Evolutionary conservation across 495 filamentous ascomycete genomes (phyloP).

Genomic region (Sordaria brevicollis): DNA sequence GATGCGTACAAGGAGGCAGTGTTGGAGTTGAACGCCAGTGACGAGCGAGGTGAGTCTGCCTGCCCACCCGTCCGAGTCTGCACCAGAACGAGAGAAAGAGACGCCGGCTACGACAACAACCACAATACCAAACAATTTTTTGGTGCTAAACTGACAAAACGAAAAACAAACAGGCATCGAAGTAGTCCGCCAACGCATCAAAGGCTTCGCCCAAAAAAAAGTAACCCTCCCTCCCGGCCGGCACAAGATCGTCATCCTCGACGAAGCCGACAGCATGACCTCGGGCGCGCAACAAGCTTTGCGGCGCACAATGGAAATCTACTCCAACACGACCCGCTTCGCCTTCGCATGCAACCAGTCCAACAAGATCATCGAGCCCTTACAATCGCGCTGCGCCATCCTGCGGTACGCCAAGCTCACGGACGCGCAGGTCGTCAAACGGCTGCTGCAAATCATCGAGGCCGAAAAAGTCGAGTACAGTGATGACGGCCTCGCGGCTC

Average conservation of each 20-base stretch:
- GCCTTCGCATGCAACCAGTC: constrained; percentile 98
- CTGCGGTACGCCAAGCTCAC: constrained; percentile 88
- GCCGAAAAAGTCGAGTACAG: constrained; percentile 79
- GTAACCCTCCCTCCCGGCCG: constrained; percentile 84
- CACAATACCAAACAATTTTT: too few species aligned
- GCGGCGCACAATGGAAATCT: constrained; percentile 97
- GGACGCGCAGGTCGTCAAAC: constrained; percentile 82
- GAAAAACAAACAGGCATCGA: constrained; percentile 59
- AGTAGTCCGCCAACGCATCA: constrained; percentile 96
- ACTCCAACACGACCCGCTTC: constrained; percentile 91
- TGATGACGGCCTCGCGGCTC: constrained; percentile 87
- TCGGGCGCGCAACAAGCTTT: constrained; percentile 92
- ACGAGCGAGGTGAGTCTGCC: constrained; percentile 63
- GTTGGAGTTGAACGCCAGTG: constrained; percentile 88
- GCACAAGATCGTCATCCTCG: constrained; percentile 94
- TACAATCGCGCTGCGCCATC: constrained; percentile 94
- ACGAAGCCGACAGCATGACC: constrained; percentile 98
- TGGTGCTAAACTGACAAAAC: constrained; percentile 5
- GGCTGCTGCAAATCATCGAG: constrained; percentile 82
- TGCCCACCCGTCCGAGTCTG: not conserved
- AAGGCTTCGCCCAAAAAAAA: constrained; percentile 98
- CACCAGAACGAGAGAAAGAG: not conserved
- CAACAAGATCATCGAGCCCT: constrained; percentile 98
- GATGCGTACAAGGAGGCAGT: constrained; percentile 97
- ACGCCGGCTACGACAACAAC: not conserved